Percentiles rank a stretch among this genome's conserved stretches.
These are phyloP conservation scores for Platanthera zijinensis DNA, from an alignment of 106 monocot species.

Conservation along the genomic window DNA sequence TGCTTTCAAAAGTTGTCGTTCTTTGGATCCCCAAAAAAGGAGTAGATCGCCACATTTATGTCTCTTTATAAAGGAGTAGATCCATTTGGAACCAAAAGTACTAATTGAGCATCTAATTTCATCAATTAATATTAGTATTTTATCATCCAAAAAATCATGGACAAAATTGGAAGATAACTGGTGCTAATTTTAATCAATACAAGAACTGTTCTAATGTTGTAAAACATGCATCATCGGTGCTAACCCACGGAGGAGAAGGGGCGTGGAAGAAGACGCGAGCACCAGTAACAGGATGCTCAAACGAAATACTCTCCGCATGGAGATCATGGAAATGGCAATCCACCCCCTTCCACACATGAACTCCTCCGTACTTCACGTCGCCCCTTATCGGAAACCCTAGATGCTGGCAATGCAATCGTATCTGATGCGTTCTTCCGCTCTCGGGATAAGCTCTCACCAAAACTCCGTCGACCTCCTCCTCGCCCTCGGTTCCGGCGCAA, in stretches of 20 bases:
- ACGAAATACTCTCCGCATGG: conserved; percentile 70
- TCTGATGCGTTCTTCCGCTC: conserved; percentile 92
- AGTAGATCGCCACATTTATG: too few species aligned
- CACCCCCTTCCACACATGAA: conserved; percentile 50
- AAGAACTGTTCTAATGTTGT: background rate
- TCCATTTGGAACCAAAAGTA: too few species aligned
- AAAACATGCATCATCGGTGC: conserved; percentile 3
- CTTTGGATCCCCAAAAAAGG: too few species aligned
- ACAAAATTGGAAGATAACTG: too few species aligned
- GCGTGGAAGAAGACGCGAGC: conserved; percentile 25
- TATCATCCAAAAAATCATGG: too few species aligned
- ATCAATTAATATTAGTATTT: too few species aligned
- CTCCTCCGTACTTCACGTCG: conserved; percentile 86
- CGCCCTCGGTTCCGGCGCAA: conserved; percentile 5
- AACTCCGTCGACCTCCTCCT: conserved; percentile 16
- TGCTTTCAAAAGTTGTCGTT: too few species aligned
- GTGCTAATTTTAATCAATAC: too few species aligned
- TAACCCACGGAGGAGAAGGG: conserved; percentile 60
- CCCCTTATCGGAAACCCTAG: conserved; percentile 72
- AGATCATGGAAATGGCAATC: conserved; percentile 51
- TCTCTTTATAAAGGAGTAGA: too few species aligned
- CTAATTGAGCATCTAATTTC: too few species aligned
- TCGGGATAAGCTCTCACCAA: conserved; percentile 70
- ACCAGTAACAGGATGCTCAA: conserved; percentile 68
- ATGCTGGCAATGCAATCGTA: conserved; percentile 85